A percentile compares a stretch with the other conserved stretches of the same genome.
phyloP scores from a whole-genome alignment of 768 basidiomycete species.

The Podaxis sp. region DNA sequence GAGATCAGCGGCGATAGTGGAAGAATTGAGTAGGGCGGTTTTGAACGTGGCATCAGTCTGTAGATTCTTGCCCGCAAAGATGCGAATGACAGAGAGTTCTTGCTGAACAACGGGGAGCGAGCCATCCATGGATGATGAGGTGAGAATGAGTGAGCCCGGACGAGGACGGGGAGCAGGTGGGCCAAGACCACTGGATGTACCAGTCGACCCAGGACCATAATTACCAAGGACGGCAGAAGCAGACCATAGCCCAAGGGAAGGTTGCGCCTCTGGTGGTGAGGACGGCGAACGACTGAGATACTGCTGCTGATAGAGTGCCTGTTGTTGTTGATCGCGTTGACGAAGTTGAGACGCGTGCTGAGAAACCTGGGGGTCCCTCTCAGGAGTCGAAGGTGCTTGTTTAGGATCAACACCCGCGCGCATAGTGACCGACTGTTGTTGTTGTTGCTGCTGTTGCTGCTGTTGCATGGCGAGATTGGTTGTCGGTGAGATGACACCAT shows the following conservation, averaged over 20 bases:
- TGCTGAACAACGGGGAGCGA: slow-evolving; percentile 57
- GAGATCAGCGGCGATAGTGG: slow-evolving; percentile 80
- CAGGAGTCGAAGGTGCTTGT: slow-evolving; percentile 21
- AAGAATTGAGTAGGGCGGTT: slow-evolving; percentile 87
- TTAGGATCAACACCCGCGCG: slow-evolving; percentile 24
- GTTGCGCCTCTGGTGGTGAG: slow-evolving; percentile 68
- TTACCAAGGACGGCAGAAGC: neutral
- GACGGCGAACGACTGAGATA: slow-evolving; percentile 87
- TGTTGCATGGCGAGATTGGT: slow-evolving; percentile 53
- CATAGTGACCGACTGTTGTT: slow-evolving; percentile 17
- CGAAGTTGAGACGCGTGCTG: slow-evolving; percentile 69
- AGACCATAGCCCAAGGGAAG: slow-evolving; percentile 46
- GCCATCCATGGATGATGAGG: slow-evolving; percentile 54
- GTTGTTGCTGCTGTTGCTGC: slow-evolving; percentile 41
- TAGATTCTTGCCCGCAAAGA: slow-evolving; percentile 89
- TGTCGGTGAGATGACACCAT: slow-evolving; percentile 44
- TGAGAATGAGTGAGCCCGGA: slow-evolving; percentile 74
- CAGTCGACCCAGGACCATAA: neutral
- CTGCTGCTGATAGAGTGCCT: slow-evolving; percentile 73
- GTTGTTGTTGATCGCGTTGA: slow-evolving; percentile 86
- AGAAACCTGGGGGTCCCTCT: slow-evolving; percentile 41
- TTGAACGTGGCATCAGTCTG: slow-evolving; percentile 98
- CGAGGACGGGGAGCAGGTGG: slow-evolving; percentile 54
- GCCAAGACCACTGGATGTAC: slow-evolving; percentile 46
- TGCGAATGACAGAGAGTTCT: slow-evolving; percentile 89